Conservation (phyloP, 2,329 filamentous ascomycete genomes). For the Fusarium luffae region DNA sequence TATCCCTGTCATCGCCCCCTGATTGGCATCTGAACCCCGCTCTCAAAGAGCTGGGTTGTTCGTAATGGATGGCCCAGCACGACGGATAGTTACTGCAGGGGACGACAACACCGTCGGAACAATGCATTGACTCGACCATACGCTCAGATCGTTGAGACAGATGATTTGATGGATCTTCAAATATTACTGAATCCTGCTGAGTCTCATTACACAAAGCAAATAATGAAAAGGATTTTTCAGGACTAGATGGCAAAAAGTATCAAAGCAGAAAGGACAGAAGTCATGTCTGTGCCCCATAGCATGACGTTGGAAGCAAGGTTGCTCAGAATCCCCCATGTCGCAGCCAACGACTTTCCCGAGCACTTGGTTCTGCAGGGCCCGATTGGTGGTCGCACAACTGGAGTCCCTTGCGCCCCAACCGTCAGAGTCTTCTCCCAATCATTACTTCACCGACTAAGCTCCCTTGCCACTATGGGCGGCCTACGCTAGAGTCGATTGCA, state of each 20-base stretch:
- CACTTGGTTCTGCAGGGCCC: slow-evolving; percentile 41
- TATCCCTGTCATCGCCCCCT: slow-evolving; percentile 40
- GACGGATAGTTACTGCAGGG: slow-evolving; percentile 27
- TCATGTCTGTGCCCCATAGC: neutral
- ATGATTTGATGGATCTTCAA: slow-evolving; percentile 4
- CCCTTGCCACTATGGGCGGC: slow-evolving; percentile 42
- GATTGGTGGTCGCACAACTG: slow-evolving; percentile 44
- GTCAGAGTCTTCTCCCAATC: slow-evolving; percentile 22
- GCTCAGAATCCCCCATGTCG: slow-evolving; percentile 33
- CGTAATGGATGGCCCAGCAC: slow-evolving; percentile 32
- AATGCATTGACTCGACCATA: slow-evolving; percentile 34
- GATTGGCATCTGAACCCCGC: slow-evolving; percentile 42
- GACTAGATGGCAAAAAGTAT: slow-evolving; percentile 1
- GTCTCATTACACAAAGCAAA: neutral
- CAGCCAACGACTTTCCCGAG: slow-evolving; percentile 37
- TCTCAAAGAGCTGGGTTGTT: slow-evolving; percentile 19
- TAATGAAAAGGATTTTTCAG: neutral
- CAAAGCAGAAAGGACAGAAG: neutral
- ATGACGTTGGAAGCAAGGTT: slow-evolving; percentile 36
- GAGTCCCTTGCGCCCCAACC: slow-evolving; percentile 31
- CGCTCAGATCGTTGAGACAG: slow-evolving; percentile 26
- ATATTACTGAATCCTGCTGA: slow-evolving; percentile 7
- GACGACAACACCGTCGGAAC: slow-evolving; percentile 14
- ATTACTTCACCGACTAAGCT: slow-evolving; percentile 37
- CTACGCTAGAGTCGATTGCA: slow-evolving; percentile 42